phyloP scores from a whole-genome alignment of 345 rosid genomes.

The Dipteronia sinensis region DNA sequence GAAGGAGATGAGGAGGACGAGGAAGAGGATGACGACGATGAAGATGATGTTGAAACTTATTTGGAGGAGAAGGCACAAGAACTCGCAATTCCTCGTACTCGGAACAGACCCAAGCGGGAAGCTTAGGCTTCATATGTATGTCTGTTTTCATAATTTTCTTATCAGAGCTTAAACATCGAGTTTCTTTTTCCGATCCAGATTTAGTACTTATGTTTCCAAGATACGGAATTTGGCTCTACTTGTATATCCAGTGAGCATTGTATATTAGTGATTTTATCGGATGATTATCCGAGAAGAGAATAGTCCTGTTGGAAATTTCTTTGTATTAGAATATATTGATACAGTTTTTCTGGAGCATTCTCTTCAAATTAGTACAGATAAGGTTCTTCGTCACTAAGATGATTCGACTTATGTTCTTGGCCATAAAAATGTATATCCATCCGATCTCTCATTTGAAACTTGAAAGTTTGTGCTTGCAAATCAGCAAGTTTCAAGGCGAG shows the following conservation, averaged over 20 bases:
- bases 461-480: too few relatives aligned
- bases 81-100: slow-evolving; percentile 50
- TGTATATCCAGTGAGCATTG: neutral
- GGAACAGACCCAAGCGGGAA: slow-evolving; percentile 81
- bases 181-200: neutral
- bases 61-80: slow-evolving; percentile 46
- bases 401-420: too few relatives aligned
- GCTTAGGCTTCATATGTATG: slow-evolving; percentile 26
- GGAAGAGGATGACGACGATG: slow-evolving; percentile 13
- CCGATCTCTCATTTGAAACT: too few relatives aligned
- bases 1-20: slow-evolving; percentile 48
- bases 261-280: neutral
- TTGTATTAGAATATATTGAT: neutral
- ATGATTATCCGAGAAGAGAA: neutral
- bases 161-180: neutral
- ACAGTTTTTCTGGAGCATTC: too few relatives aligned
- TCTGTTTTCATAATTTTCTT: neutral
- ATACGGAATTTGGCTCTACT: neutral
- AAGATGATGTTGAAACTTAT: slow-evolving; percentile 35
- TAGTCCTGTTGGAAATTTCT: neutral
- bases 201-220: neutral
- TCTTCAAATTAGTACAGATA: neutral
- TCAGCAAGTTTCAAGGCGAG: too few relatives aligned
- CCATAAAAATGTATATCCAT: too few relatives aligned
- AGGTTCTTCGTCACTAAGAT: too few relatives aligned